Percentiles rank a stretch among this genome's conserved stretches.
Evolutionary conservation across 2,329 filamentous ascomycete species (phyloP).

Genomic region (Gyromitra esculenta): DNA sequence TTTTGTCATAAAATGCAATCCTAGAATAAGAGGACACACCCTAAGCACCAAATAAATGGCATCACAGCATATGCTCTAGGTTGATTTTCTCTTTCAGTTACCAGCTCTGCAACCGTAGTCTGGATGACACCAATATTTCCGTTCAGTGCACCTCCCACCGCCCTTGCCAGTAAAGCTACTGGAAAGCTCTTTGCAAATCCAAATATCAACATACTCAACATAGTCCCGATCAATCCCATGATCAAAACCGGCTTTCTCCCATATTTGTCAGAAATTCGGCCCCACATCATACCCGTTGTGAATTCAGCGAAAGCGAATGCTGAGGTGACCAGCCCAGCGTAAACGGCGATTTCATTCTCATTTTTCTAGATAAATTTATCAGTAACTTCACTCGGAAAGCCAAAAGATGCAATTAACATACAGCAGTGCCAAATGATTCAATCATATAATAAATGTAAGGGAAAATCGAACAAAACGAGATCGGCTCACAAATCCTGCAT

Average conservation of each 20-base stretch:
- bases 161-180: slow-evolving; percentile 84
- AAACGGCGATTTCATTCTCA: slow-evolving; percentile 83
- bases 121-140: slow-evolving; percentile 73
- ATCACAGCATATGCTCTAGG: slow-evolving; percentile 95
- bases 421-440: slow-evolving; percentile 84
- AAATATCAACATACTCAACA: slow-evolving; percentile 90
- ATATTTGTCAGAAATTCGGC: slow-evolving; percentile 86
- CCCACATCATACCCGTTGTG: slow-evolving; percentile 91
- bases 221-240: slow-evolving; percentile 88
- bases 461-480: slow-evolving; percentile 99
- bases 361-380: slow-evolving; percentile 63
- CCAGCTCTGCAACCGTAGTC: slow-evolving; percentile 92
- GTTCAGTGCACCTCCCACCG: slow-evolving; percentile 89
- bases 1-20: slow-evolving; percentile 32
- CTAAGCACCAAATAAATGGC: slow-evolving; percentile 97
- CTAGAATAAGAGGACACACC: slow-evolving; percentile 65
- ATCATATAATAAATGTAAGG: slow-evolving; percentile 99
- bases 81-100: slow-evolving; percentile 92
- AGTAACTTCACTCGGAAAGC: slow-evolving; percentile 5
- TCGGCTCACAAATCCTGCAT: slow-evolving; percentile 96
- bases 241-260: slow-evolving; percentile 93
- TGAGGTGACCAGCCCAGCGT: slow-evolving; percentile 94
- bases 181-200: slow-evolving; percentile 86
- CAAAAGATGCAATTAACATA: slow-evolving; percentile 23
- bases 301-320: slow-evolving; percentile 97